Percentiles rank a stretch among this genome's conserved stretches.
Conservation (phyloP, 768 basidiomycete species). For the Podaxis carcinomalis region DNA sequence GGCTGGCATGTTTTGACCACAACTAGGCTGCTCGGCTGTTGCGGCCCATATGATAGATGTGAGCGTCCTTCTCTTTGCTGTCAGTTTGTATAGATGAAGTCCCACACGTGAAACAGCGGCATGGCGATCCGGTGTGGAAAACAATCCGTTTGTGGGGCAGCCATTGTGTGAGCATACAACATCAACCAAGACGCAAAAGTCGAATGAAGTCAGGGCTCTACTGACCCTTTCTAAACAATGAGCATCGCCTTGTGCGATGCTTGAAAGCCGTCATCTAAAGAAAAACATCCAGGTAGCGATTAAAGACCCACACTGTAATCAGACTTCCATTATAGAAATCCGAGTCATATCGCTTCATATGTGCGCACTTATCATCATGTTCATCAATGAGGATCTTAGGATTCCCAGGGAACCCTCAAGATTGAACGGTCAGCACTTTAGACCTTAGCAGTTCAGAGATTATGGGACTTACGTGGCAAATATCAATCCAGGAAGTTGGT, state of each 20-base stretch:
- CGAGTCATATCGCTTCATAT: constrained; percentile 9
- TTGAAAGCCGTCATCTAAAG: not conserved
- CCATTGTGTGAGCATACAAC: not conserved
- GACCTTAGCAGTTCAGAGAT: not conserved
- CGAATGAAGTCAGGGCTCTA: not conserved
- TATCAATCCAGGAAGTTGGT: not conserved
- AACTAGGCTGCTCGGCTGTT: constrained; percentile 7
- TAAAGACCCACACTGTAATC: not conserved
- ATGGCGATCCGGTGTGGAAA: not conserved
- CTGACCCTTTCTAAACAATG: not conserved
- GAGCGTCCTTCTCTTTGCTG: not conserved
- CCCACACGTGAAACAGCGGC: not conserved
- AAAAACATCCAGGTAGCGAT: not conserved
- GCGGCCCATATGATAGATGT: not conserved
- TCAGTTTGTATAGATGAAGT: not conserved
- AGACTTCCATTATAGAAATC: constrained; percentile 4
- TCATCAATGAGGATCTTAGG: not conserved
- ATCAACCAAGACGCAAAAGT: not conserved
- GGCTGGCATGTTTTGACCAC: constrained; percentile 12
- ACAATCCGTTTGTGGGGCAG: not conserved
- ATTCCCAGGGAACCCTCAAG: not conserved
- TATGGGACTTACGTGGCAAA: constrained; percentile 1
- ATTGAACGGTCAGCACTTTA: not conserved
- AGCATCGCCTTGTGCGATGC: not conserved
- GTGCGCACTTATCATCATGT: not conserved